Evolutionary conservation across 1,284 basidiomycete species (phyloP).

Genomic region (Trametes hirsuta): DNA sequence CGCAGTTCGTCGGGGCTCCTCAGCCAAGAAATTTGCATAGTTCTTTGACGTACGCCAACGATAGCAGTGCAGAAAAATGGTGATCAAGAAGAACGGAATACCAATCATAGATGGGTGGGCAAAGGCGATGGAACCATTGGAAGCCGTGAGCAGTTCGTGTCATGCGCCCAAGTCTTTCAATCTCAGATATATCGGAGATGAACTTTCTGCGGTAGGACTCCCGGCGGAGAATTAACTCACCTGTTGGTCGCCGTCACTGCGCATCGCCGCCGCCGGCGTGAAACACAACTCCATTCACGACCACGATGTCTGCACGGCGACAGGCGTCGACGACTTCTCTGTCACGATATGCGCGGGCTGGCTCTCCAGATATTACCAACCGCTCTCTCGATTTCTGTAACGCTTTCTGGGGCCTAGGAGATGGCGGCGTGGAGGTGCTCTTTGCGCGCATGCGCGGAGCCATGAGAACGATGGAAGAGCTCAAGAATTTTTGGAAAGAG

Average conservation of each 20-base stretch:
- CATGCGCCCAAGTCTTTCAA: background rate
- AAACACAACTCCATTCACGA: constrained; percentile 18
- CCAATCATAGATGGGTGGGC: background rate
- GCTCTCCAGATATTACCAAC: constrained; percentile 51
- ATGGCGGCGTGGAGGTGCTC: constrained; percentile 90
- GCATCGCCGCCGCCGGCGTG: constrained; percentile 9
- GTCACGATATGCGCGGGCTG: constrained; percentile 62
- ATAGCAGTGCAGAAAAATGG: no score
- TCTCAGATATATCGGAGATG: constrained; percentile 33
- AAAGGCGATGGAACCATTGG: background rate
- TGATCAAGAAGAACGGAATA: no score
- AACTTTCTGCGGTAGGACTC: no score
- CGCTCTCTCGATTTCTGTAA: constrained; percentile 90
- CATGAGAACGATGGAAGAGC: constrained; percentile 86
- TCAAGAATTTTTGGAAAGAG: constrained; percentile 88
- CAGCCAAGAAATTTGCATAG: no score
- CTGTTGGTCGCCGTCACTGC: constrained; percentile 9
- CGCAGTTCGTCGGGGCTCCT: no score
- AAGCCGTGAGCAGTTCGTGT: background rate
- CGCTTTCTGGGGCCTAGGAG: constrained; percentile 90
- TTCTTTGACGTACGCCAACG: no score
- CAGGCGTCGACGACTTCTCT: constrained; percentile 77
- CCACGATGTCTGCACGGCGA: constrained; percentile 47
- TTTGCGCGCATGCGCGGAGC: constrained; percentile 88
- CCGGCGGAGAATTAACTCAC: background rate